Percentiles rank a stretch among this genome's conserved stretches.
These are phyloP conservation scores for Hirsutella minnesotensis DNA, from an alignment of 2,329 filamentous ascomycete genomes.

Conservation along the genomic window DNA sequence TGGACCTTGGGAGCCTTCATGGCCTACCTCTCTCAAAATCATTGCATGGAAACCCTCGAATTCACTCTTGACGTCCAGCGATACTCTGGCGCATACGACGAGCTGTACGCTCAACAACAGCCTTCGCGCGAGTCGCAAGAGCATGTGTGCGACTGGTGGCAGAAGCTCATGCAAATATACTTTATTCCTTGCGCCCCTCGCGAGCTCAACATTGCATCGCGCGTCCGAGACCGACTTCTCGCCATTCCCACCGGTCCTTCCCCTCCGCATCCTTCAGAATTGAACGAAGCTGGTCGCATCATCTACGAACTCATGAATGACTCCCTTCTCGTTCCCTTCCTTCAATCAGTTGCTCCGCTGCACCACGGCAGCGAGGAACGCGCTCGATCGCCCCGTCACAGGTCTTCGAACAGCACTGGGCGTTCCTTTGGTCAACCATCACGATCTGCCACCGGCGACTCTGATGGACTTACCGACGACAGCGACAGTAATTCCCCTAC, in stretches of 20 bases:
- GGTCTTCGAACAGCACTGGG: conserved; percentile 1
- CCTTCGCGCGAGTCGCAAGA: conserved; percentile 36
- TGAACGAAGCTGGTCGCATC: conserved; percentile 75
- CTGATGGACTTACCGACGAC: conserved; percentile 50
- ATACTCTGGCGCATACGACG: conserved; percentile 52
- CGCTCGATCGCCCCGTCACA: conserved; percentile 24
- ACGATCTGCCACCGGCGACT: conserved; percentile 29
- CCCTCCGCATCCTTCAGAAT: conserved; percentile 60
- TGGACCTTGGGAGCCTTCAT: conserved; percentile 91
- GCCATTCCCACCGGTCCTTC: conserved; percentile 37
- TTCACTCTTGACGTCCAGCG: conserved; percentile 91
- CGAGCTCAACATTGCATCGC: conserved; percentile 82
- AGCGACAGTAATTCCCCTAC: conserved; percentile 47
- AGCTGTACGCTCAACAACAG: conserved; percentile 25
- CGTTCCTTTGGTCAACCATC: conserved; percentile 4
- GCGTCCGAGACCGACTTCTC: conserved; percentile 73
- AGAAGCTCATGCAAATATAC: conserved; percentile 79
- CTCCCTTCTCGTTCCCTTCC: conserved; percentile 82
- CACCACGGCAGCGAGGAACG: conserved; percentile 24
- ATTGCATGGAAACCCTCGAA: conserved; percentile 91
- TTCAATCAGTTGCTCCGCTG: conserved; percentile 49
- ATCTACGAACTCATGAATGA: conserved; percentile 97
- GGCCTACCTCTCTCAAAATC: conserved; percentile 92
- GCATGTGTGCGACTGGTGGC: conserved; percentile 73
- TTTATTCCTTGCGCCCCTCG: conserved; percentile 74